Conservation (phyloP, 768 basidiomycete genomes). For the Rubroboletus pulcherrimus region DNA sequence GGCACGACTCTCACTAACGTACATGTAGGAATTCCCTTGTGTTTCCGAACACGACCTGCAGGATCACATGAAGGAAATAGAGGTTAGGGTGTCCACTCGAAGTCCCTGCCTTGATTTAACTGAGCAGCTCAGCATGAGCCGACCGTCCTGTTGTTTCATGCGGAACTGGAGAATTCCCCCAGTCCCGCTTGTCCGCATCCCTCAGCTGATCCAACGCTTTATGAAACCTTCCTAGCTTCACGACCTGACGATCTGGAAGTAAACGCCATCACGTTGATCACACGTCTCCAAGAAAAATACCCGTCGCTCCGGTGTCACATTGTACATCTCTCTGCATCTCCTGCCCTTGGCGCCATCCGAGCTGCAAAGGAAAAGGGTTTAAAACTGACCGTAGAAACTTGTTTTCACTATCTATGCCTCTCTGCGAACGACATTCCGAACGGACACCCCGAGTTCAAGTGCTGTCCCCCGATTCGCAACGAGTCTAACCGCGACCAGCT, state of each 20-base stretch:
- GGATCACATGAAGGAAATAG: conserved; percentile 67
- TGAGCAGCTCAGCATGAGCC: conserved; percentile 47
- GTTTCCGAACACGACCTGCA: conserved; percentile 69
- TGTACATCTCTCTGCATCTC: conserved; percentile 88
- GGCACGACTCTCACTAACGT: conserved; percentile 4
- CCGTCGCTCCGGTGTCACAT: conserved; percentile 83
- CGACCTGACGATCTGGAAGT: conserved; percentile 79
- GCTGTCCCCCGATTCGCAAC: conserved; percentile 90
- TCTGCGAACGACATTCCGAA: conserved; percentile 67
- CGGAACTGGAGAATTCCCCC: conserved; percentile 61
- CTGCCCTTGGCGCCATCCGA: conserved; percentile 73
- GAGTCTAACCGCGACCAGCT: conserved; percentile 66
- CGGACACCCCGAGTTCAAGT: conserved; percentile 86
- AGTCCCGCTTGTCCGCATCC: conserved; percentile 13
- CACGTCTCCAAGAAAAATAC: conserved; percentile 54
- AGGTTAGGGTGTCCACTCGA: conserved; percentile 42
- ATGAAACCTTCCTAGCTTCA: conserved; percentile 81
- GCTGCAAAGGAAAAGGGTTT: conserved; percentile 60
- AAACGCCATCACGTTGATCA: conserved; percentile 77
- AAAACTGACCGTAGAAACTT: conserved; percentile 90
- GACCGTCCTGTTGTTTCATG: conserved; percentile 86
- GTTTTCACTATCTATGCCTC: conserved; percentile 93
- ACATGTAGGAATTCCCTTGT: conserved; percentile 82
- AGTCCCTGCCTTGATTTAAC: conserved; percentile 9
- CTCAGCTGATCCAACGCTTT: conserved; percentile 47